A percentile compares a stretch with the other conserved stretches of the same genome.
These are phyloP conservation scores for Meira nashicola DNA, from an alignment of 1,284 basidiomycete species.

Conservation along the genomic window DNA sequence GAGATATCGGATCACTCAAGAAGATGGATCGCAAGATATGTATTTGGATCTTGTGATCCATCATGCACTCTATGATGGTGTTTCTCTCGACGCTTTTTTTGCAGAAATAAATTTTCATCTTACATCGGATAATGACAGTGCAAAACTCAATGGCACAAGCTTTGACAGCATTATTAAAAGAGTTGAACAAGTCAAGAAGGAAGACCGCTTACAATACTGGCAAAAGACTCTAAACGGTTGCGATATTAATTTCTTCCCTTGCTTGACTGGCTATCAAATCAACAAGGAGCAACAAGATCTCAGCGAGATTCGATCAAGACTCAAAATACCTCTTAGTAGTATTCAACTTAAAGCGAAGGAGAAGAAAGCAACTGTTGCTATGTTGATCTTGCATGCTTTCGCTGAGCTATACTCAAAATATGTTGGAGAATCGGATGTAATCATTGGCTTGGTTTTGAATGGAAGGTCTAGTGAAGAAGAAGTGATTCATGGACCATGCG, in stretches of 20 bases:
- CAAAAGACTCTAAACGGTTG: constrained; percentile 23
- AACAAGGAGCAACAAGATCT: background rate
- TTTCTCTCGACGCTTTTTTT: constrained; percentile 30
- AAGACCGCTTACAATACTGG: constrained; percentile 23
- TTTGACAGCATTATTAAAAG: constrained; percentile 4
- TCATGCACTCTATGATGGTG: constrained; percentile 48
- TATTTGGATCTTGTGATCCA: constrained; percentile 13
- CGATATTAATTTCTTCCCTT: constrained; percentile 29
- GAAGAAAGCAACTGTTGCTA: constrained; percentile 30
- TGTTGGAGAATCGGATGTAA: constrained; percentile 32
- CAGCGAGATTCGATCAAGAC: background rate
- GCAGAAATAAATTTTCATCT: constrained; percentile 7
- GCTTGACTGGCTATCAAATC: constrained; percentile 28
- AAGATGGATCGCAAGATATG: background rate
- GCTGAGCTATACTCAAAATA: constrained; percentile 29
- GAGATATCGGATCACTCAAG: background rate
- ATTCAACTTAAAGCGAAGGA: constrained; percentile 18
- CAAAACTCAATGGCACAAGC: background rate
- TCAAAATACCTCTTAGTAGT: background rate
- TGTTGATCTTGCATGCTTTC: constrained; percentile 30
- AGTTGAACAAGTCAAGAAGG: constrained; percentile 23
- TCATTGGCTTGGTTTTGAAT: constrained; percentile 41
- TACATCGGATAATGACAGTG: constrained; percentile 8
- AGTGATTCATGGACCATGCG: constrained; percentile 40
- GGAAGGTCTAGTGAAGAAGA: constrained; percentile 32